Evolutionary conservation across 2,329 filamentous ascomycete species (phyloP).

Genomic region (Fusarium coffeatum): DNA sequence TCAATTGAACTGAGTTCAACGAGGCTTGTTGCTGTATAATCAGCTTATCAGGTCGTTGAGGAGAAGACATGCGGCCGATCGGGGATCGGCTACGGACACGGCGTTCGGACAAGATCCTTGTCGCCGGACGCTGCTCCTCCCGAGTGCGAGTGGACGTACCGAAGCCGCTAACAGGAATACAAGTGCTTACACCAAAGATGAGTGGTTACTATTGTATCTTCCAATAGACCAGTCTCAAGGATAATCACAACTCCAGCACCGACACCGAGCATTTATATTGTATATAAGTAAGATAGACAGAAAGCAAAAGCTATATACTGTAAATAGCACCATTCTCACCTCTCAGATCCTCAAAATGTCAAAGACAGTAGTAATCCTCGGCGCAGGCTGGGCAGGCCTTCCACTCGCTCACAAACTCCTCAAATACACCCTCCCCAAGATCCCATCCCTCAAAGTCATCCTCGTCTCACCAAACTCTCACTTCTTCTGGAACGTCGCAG

Average conservation of each 20-base stretch:
- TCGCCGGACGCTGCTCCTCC: constrained; percentile 8
- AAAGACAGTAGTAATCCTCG: constrained; percentile 65
- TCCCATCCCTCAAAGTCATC: constrained; percentile 61
- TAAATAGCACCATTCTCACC: rapidly evolving
- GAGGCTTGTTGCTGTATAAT: neutral
- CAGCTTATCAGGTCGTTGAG: neutral
- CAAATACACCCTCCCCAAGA: constrained; percentile 58
- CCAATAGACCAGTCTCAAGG: neutral
- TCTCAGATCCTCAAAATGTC: constrained; percentile 50
- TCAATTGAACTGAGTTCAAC: neutral
- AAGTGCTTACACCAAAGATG: rapidly evolving
- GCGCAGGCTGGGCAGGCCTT: constrained; percentile 64
- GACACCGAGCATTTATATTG: constrained; percentile 8
- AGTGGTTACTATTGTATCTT: rapidly evolving
- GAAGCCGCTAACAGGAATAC: constrained; percentile 26
- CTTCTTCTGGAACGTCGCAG: constrained; percentile 68
- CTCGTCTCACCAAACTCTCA: constrained; percentile 65
- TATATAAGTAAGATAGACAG: neutral
- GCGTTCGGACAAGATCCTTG: constrained; percentile 46
- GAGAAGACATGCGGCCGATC: constrained; percentile 15
- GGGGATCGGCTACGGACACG: constrained; percentile 45
- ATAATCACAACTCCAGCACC: neutral
- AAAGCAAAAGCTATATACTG: neutral
- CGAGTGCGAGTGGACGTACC: neutral
- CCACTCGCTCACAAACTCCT: constrained; percentile 64